Evolutionary conservation across 164 flowering plant genomes (phyloP).

Genomic region (Litsea cubeba): DNA sequence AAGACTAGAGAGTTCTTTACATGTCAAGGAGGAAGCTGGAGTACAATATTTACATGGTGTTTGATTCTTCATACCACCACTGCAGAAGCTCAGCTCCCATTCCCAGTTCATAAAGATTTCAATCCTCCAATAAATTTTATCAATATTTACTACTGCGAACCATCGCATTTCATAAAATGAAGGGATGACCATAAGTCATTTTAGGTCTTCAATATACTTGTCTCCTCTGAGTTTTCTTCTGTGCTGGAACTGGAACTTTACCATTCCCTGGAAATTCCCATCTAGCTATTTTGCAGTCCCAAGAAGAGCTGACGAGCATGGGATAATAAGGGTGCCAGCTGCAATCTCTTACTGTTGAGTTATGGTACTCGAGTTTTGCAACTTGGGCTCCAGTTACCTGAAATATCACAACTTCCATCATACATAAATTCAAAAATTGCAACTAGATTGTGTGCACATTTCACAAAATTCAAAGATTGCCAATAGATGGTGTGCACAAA

Average conservation of each 20-base stretch:
- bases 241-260: slow-evolving; percentile 19
- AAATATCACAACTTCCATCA: slow-evolving; percentile 11
- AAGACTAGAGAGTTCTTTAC: too few relatives aligned
- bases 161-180: too few relatives aligned
- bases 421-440: neutral
- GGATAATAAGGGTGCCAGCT: slow-evolving; percentile 85
- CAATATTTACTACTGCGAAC: too few relatives aligned
- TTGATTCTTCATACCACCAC: too few relatives aligned
- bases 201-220: neutral
- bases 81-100: too few relatives aligned
- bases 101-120: too few relatives aligned
- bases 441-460: slow-evolving; percentile 48
- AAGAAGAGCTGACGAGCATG: slow-evolving; percentile 72
- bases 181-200: neutral
- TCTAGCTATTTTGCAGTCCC: slow-evolving; percentile 61
- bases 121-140: too few relatives aligned
- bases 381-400: slow-evolving; percentile 68
- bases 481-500: slow-evolving; percentile 49
- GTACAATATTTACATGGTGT: too few relatives aligned
- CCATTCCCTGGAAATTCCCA: slow-evolving; percentile 62
- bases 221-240: slow-evolving; percentile 29
- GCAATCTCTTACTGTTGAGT: slow-evolving; percentile 68
- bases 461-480: too few relatives aligned
- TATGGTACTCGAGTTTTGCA: slow-evolving; percentile 51
- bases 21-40: too few relatives aligned